Evolutionary conservation across 2,329 filamentous ascomycete species (phyloP), one percentile per base, ranked within the genome.

Genomic region (Trichoderma sp.): DNA sequence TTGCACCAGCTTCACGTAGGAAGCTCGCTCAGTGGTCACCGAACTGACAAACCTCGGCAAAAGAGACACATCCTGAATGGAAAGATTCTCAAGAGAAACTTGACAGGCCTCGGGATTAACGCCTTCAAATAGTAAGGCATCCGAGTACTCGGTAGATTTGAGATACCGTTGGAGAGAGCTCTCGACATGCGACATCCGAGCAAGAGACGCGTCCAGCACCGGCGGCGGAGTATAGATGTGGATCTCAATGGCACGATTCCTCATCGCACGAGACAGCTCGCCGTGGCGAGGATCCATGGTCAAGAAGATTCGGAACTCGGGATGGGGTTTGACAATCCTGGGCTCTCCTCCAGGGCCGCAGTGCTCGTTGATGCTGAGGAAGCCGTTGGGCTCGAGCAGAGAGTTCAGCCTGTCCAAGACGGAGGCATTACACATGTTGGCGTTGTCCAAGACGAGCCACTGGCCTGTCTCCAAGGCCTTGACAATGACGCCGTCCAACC

Each of bases 401-500:
- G 95, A 98, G 75, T 99, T 99, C 59, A 99, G 81, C 67, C 96
- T 86, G 77, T 99, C 95, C 10, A 99, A 84, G 1, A 99, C 95
- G 7, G 94, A 97, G 26, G 94, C 90, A 72, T 90, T 97, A 79
- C 96, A 99, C 65, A 99, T 84, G 73, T 99, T 99, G 67, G 96
- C 95, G 76, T 99, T 97, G 77, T 99, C 95, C 24, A 99, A 86
- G 12, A 99, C 89, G 19, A 99, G 82, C 95, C 95, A 99, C 67
- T 93, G 86, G 15, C 95, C 95, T 70, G 89, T 82, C 72, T 96
- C 85, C 12, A 98, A 82, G 48, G 95, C 94, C 71, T 93, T 90
- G 55, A 98, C 90, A 50, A 99, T 88, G 55, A 96, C 86, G 65
- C 96, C 95, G 74, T 99, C 94, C 2, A 96, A 87, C 95, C 95